These are phyloP conservation scores for Arthroderma uncinatum DNA, from an alignment of 2,329 filamentous ascomycete genomes.

Conservation along the genomic window DNA sequence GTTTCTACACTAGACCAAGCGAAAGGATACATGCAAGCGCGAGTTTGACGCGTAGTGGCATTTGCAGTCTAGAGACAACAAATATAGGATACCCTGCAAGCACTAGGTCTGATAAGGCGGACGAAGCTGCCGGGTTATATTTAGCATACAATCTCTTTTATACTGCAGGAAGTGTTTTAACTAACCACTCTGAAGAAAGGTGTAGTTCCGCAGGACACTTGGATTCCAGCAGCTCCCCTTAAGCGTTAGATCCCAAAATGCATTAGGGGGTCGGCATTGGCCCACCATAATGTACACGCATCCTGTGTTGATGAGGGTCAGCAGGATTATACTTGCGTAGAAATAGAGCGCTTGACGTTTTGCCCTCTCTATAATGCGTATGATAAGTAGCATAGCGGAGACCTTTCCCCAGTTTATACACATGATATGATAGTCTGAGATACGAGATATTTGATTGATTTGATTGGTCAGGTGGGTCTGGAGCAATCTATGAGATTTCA, in stretches of 20 bases:
- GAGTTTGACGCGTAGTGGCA: conserved; percentile 8
- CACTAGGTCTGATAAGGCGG: no score
- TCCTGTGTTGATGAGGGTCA: conserved; percentile 9
- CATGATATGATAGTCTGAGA: no score
- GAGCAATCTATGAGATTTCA: no score
- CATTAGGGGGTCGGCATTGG: conserved; percentile 7
- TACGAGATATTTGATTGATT: no score
- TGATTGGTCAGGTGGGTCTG: no score
- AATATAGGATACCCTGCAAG: conserved; percentile 14
- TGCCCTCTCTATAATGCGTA: conserved; percentile 10
- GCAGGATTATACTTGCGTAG: conserved; percentile 9
- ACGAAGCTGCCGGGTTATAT: conserved; percentile 7
- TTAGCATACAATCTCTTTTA: background rate
- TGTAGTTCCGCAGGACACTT: conserved; percentile 7
- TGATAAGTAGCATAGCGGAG: conserved; percentile 11
- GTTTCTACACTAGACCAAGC: conserved; percentile 10
- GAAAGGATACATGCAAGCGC: conserved; percentile 7
- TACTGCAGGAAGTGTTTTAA: background rate
- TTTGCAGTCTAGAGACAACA: conserved; percentile 10
- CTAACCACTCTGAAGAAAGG: conserved; percentile 11
- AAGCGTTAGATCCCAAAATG: conserved; percentile 8
- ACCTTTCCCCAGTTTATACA: conserved; percentile 14
- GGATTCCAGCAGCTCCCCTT: conserved; percentile 10
- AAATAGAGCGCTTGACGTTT: conserved; percentile 7
- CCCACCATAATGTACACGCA: no score